These are phyloP conservation scores for Poronia punctata DNA, from an alignment of 495 filamentous ascomycete genomes.

Conservation along the genomic window DNA sequence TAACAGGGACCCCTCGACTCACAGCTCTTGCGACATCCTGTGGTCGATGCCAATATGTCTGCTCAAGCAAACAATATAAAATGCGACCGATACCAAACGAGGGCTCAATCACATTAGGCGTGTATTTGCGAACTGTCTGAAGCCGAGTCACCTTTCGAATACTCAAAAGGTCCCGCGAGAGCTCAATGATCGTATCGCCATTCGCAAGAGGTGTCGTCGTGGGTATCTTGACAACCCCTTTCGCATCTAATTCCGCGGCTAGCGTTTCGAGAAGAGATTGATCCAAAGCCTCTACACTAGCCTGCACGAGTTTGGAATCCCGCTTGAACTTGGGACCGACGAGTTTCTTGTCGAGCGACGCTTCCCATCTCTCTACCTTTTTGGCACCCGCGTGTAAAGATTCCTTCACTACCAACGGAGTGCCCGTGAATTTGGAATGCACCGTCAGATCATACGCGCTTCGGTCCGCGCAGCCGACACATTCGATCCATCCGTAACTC, in stretches of 20 bases:
- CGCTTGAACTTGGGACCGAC: conserved; percentile 77
- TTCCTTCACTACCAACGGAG: conserved; percentile 64
- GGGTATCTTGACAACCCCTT: conserved; percentile 60
- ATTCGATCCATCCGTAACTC: conserved; percentile 81
- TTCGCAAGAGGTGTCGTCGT: conserved; percentile 45
- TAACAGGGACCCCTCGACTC: conserved; percentile 20
- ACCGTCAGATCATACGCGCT: conserved; percentile 75
- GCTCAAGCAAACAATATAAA: conserved; percentile 70
- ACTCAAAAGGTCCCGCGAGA: conserved; percentile 61
- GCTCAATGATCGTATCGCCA: conserved; percentile 58
- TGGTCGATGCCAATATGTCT: conserved; percentile 67
- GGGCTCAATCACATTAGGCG: conserved; percentile 78
- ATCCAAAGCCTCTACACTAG: conserved; percentile 56
- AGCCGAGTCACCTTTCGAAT: conserved; percentile 64
- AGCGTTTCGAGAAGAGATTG: conserved; percentile 68
- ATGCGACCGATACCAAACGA: conserved; percentile 82
- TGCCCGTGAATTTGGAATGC: conserved; percentile 74
- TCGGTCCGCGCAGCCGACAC: conserved; percentile 76
- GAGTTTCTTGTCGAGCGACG: conserved; percentile 78
- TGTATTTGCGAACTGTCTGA: conserved; percentile 69
- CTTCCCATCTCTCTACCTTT: conserved; percentile 63
- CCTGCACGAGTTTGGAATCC: conserved; percentile 67
- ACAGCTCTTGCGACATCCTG: conserved; percentile 59
- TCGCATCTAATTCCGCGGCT: conserved; percentile 53
- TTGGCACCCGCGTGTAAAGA: conserved; percentile 55